Percentiles rank a stretch among this genome's conserved stretches.
Conservation (phyloP, 139 green algal genomes). For the Diplosphaera chodatii region DNA sequence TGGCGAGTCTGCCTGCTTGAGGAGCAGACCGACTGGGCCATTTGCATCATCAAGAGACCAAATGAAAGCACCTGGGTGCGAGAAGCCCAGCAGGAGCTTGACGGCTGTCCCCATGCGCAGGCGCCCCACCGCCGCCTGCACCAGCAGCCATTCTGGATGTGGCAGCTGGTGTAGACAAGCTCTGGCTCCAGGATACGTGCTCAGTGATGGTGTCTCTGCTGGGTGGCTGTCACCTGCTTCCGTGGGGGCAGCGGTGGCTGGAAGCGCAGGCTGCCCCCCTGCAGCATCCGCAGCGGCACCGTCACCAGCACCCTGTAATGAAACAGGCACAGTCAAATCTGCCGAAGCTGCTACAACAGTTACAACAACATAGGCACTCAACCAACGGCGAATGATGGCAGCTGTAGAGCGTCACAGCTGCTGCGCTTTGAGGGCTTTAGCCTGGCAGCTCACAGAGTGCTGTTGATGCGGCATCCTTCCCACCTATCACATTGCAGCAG, state of each 20-base stretch:
- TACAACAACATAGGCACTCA: too few relatives aligned
- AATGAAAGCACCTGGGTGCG: constrained; percentile 20
- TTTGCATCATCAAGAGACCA: too few relatives aligned
- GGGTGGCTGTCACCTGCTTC: constrained; percentile 53
- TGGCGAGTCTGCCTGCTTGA: too few relatives aligned
- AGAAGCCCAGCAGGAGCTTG: constrained; percentile 23
- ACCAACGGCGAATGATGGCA: too few relatives aligned
- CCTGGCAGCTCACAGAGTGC: neutral
- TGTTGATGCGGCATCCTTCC: neutral
- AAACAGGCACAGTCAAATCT: neutral
- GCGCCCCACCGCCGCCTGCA: constrained; percentile 26
- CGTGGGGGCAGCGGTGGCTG: constrained; percentile 46
- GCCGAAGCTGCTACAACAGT: too few relatives aligned
- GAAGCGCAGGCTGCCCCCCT: constrained; percentile 52
- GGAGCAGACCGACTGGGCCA: too few relatives aligned
- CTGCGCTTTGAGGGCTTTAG: too few relatives aligned
- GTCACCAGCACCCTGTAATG: constrained; percentile 38
- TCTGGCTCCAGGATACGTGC: too few relatives aligned
- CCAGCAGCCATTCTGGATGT: too few relatives aligned
- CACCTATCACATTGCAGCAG: neutral
- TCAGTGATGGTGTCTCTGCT: too few relatives aligned
- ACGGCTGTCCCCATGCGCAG: constrained; percentile 52
- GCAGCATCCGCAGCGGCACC: constrained; percentile 37
- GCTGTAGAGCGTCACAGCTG: too few relatives aligned
- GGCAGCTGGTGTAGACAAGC: too few relatives aligned